Conservation (phyloP, 192 early-diverging fungal species). For the Coemansia sp. region DNA sequence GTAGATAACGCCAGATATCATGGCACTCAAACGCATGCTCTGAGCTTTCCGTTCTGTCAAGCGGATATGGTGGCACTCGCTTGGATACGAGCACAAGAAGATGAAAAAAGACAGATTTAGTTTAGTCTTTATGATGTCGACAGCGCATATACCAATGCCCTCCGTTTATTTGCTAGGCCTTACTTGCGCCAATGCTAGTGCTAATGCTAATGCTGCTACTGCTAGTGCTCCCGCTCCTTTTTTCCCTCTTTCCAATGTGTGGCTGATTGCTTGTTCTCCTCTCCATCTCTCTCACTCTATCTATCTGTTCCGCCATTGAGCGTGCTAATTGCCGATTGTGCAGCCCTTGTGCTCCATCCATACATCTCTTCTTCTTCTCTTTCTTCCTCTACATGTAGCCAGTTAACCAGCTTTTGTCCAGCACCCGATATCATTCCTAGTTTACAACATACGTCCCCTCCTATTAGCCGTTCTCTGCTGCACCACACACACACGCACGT, state of each 20-base stretch:
- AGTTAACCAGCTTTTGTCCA: too few species aligned
- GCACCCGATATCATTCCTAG: too few species aligned
- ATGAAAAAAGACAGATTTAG: not conserved
- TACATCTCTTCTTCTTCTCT: not conserved
- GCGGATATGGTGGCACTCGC: too few species aligned
- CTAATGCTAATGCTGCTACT: too few species aligned
- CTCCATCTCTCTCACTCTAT: not conserved
- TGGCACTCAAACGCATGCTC: not conserved
- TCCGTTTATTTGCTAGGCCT: not conserved
- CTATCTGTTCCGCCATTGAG: not conserved
- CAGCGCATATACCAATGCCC: not conserved
- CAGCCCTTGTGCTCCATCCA: constrained; percentile 4
- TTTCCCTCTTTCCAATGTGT: not conserved
- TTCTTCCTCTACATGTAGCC: not conserved
- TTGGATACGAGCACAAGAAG: too few species aligned
- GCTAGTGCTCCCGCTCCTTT: not conserved
- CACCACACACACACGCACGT: not conserved
- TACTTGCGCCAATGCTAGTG: not conserved
- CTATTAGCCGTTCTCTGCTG: not conserved
- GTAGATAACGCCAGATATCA: not conserved
- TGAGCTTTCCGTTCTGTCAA: not conserved
- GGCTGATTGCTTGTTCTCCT: constrained; percentile 10
- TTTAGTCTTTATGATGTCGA: not conserved
- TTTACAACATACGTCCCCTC: too few species aligned
- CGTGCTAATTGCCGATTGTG: constrained; percentile 6